These are phyloP conservation scores for Pestalotiopsis sp. DNA, from an alignment of 2,329 filamentous ascomycete species.

Conservation along the genomic window DNA sequence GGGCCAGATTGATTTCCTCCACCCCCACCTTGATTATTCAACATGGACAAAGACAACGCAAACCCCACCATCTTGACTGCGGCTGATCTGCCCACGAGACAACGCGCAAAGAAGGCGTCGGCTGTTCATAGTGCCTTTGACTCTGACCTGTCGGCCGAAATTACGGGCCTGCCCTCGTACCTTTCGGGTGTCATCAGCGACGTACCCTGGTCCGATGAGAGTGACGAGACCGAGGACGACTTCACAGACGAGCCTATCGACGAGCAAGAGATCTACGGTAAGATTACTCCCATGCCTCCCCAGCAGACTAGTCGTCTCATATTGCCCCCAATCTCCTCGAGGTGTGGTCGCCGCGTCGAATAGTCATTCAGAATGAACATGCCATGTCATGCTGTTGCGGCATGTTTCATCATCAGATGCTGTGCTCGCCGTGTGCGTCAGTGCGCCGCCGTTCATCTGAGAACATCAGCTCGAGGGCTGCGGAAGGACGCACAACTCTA, in stretches of 20 bases:
- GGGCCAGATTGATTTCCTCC: background rate
- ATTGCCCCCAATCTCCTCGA: background rate
- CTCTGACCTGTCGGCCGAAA: conserved; percentile 48
- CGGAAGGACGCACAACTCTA: background rate
- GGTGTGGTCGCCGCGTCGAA: background rate
- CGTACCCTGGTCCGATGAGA: conserved; percentile 39
- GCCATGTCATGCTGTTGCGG: background rate
- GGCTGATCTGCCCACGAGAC: conserved; percentile 84
- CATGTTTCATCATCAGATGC: conserved; percentile 9
- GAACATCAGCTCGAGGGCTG: background rate
- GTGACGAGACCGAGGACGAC: conserved; percentile 51
- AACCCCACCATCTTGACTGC: conserved; percentile 92
- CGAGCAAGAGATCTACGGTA: conserved; percentile 95
- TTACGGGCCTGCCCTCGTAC: conserved; percentile 49
- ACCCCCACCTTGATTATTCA: background rate
- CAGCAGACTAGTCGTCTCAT: conserved; percentile 22
- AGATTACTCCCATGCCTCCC: conserved; percentile 21
- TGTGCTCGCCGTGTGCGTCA: conserved; percentile 11
- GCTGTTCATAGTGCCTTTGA: conserved; percentile 50
- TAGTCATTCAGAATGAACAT: background rate
- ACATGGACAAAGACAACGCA: conserved; percentile 67
- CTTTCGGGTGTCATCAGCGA: conserved; percentile 43
- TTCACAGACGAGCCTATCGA: conserved; percentile 82
- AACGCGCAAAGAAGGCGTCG: conserved; percentile 50
- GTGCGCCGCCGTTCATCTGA: background rate